phyloP scores from a whole-genome alignment of 805 yeast genomes.

The Yarrowia sp. region DNA sequence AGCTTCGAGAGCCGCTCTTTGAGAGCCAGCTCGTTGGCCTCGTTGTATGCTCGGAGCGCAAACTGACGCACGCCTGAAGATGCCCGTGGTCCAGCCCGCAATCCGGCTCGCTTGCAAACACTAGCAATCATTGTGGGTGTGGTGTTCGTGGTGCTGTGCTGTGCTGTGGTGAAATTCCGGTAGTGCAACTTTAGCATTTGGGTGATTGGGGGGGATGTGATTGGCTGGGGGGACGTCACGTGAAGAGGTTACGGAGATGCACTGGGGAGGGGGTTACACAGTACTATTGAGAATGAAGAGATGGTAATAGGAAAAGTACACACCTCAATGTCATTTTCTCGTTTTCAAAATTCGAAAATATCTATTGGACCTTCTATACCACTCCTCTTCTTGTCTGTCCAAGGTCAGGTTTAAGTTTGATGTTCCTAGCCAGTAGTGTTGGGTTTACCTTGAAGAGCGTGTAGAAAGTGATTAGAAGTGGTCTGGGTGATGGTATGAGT shows the following conservation, averaged over 20 bases:
- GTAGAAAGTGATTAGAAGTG: no score
- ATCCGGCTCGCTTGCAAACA: constrained; percentile 23
- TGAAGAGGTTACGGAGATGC: background rate
- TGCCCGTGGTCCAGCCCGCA: constrained; percentile 21
- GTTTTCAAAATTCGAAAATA: no score
- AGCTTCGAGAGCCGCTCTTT: constrained; percentile 59
- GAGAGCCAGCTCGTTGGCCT: constrained; percentile 47
- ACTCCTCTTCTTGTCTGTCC: background rate
- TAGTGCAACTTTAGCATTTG: constrained; percentile 22
- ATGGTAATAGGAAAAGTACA: no score
- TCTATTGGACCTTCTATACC: no score
- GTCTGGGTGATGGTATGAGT: no score
- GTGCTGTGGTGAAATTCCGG: constrained; percentile 22
- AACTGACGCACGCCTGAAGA: constrained; percentile 16
- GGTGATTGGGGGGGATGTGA: constrained; percentile 25
- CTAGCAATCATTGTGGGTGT: constrained; percentile 21
- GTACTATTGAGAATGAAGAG: background rate
- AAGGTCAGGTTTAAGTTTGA: background rate
- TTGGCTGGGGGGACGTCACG: constrained; percentile 15
- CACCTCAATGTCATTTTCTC: background rate
- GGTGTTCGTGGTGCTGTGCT: constrained; percentile 18
- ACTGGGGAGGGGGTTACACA: background rate
- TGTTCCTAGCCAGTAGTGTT: constrained; percentile 6
- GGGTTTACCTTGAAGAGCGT: background rate
- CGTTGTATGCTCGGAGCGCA: constrained; percentile 45